Base-by-base conservation (phyloP, 2,329 filamentous ascomycete genomes). In the Arthrocladium fulminans region DNA sequence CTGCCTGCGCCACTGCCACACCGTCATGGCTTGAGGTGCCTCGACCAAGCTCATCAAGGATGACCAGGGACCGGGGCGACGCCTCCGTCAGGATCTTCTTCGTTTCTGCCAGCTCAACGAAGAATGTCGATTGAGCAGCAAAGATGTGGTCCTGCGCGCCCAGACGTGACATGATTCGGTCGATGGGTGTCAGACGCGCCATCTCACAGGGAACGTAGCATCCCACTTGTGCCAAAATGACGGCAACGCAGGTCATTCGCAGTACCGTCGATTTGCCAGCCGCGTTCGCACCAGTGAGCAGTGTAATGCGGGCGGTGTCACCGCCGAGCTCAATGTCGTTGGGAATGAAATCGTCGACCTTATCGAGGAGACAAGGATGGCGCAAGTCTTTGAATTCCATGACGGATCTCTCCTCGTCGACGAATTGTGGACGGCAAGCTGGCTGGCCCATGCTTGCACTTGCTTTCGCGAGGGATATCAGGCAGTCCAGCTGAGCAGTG, bases 121-220 rank as follows among this genome's bases (percentile, higher is more conserved):
- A 97, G 73, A 98, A 98, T 2, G 92, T 98, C 12, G 87, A 94
- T 66, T 98, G 92, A 0, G 90, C 87, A 1, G 90, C 92, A 63
- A 98, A 97, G 59, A 98, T 98, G 67, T 97, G 97, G 78, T 98
- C 92, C 61, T 97, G 95, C 41, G 92, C 92, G 8, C 92, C 92
- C 0, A 98, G 80, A 39, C 92, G 87, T 8, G 90, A 97, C 92
- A 98, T 98, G 72, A 98, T 97, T 47, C 92, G 86, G 64, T 98
- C 92, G 2, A 94, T 81, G 0, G 92, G 90, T 0, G 90, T 97
- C 38, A 98, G 75, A 2, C 77, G 81, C 1, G 92, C 92, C 2
- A 82, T 87, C 15, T 77, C 73, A 51, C 88, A 89, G 1, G 92
- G 92, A 1, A 98, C 80, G 57, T 94, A 85, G 65, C 90, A 96